Base-by-base conservation (phyloP, 1,284 basidiomycete genomes). In the Stereum hirsutum region DNA sequence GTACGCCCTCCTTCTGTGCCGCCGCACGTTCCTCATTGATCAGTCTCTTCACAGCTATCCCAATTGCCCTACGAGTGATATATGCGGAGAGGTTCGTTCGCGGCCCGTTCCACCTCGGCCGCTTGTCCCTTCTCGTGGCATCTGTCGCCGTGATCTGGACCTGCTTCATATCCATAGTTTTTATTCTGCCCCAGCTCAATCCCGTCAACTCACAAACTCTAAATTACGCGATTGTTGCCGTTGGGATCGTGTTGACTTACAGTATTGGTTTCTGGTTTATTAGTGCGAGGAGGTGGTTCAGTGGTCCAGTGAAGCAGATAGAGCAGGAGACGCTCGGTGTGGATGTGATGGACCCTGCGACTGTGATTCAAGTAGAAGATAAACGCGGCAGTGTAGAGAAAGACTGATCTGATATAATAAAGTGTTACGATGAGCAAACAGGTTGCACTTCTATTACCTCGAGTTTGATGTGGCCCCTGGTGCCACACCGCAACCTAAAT, bases 191-290 rank as follows among this genome's bases (percentile, higher is more conserved):
- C 6, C 71, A 79, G 55, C 60, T 72, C 32, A 83, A 81, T 54
- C 81, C 81, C 2, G 81, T 87, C 40, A 62, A 76, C 52, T 72
- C 73, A 0, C 73, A 82, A 54, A 84, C 82, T 4, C 62, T 88
- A 45, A 87, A 87, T 58, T 87, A 87, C 54, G 63, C 83, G 0
- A 69, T 79, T 31, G 81, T 86, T 11, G 83, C 81, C 8, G 81
- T 86, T 17, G 81, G 78, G 0, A 81, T 85, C 49, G 78, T 87
- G 19, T 54, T 81, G 7, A 46, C 61, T 1, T 84, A 83, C 56
- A 69, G 74, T 45, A 53, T 81, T 12, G 72, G 72, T 2, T 79
- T 79, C 51, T 87, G 82, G 83, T 32, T 80, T 8, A 17, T 82
- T 42, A 80, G 75, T 53, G 83, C 83, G 12, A 64, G 80, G 42